These are phyloP conservation scores for Metschnikowia aberdeeniae DNA, from an alignment of 805 yeast species.

Conservation along the genomic window DNA sequence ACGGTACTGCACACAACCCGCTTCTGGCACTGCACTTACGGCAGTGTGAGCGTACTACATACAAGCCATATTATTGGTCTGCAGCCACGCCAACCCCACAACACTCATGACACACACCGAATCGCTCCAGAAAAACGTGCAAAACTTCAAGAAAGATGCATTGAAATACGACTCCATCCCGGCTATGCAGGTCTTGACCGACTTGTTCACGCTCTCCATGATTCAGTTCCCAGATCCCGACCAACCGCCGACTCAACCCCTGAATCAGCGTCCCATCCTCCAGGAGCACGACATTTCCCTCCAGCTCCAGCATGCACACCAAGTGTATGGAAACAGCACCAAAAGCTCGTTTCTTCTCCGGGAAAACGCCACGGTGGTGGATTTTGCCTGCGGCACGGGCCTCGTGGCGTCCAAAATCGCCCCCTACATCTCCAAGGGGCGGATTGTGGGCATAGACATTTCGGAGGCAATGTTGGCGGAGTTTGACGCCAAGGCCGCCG, in stretches of 20 bases:
- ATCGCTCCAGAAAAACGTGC: slow-evolving; percentile 23
- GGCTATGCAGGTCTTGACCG: slow-evolving; percentile 15
- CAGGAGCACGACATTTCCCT: no score
- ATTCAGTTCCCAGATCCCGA: slow-evolving; percentile 15
- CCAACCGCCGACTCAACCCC: not conserved
- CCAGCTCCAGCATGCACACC: not conserved
- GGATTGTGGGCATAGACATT: slow-evolving; percentile 36
- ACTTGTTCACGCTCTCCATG: slow-evolving; percentile 19
- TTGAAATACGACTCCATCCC: slow-evolving; percentile 22
- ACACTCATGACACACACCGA: slow-evolving; percentile 17
- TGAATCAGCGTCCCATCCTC: no score
- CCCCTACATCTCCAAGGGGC: slow-evolving; percentile 24
- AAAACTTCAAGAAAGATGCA: slow-evolving; percentile 16
- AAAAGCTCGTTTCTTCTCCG: slow-evolving; percentile 7
- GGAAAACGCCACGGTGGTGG: slow-evolving; percentile 26
- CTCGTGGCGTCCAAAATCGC: slow-evolving; percentile 28
- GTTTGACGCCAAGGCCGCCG: slow-evolving; percentile 11
- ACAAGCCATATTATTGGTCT: no score
- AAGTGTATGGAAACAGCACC: not conserved
- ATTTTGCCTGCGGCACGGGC: slow-evolving; percentile 46
- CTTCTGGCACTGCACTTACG: no score
- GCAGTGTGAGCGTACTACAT: no score
- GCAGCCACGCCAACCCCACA: not conserved
- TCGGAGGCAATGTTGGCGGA: slow-evolving; percentile 21
- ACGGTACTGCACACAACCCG: no score